Conservation (phyloP, 2,329 filamentous ascomycete species). For the Pseudogymnoascus sp. region DNA sequence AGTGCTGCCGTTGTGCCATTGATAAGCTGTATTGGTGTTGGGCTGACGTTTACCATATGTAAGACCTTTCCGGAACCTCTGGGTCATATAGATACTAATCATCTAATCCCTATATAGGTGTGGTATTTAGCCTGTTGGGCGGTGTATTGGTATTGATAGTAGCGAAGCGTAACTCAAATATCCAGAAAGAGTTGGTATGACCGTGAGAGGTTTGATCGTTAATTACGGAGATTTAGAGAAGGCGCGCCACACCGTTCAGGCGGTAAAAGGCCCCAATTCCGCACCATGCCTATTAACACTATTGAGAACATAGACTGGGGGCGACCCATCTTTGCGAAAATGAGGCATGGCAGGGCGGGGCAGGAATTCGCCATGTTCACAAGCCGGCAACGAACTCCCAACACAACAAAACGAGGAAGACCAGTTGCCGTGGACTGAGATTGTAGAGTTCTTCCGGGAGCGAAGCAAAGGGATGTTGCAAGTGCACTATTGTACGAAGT, state of each 20-base stretch:
- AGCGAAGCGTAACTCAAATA: not conserved
- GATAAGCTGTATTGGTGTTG: constrained; percentile 26
- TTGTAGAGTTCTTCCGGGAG: too few relatives aligned
- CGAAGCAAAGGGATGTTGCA: too few relatives aligned
- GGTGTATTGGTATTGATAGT: not conserved
- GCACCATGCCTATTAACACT: too few relatives aligned
- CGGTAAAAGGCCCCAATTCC: too few relatives aligned
- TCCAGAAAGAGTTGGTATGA: not conserved
- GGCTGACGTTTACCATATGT: constrained; percentile 11
- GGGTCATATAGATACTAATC: not conserved
- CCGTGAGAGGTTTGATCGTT: not conserved
- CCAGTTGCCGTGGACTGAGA: too few relatives aligned
- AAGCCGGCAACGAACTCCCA: too few relatives aligned
- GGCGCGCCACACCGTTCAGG: not conserved
- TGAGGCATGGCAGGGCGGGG: too few relatives aligned
- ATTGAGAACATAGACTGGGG: too few relatives aligned
- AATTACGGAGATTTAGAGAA: not conserved
- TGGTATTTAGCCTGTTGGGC: not conserved
- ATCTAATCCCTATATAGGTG: not conserved
- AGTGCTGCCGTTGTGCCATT: constrained; percentile 25
- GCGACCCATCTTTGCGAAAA: too few relatives aligned
- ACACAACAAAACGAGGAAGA: too few relatives aligned
- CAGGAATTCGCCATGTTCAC: too few relatives aligned
- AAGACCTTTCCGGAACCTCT: not conserved
- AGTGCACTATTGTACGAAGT: too few relatives aligned